Evolutionary conservation across 805 yeast species (phyloP), one percentile per base, ranked within the genome.

Genomic region (Candida koratica): DNA sequence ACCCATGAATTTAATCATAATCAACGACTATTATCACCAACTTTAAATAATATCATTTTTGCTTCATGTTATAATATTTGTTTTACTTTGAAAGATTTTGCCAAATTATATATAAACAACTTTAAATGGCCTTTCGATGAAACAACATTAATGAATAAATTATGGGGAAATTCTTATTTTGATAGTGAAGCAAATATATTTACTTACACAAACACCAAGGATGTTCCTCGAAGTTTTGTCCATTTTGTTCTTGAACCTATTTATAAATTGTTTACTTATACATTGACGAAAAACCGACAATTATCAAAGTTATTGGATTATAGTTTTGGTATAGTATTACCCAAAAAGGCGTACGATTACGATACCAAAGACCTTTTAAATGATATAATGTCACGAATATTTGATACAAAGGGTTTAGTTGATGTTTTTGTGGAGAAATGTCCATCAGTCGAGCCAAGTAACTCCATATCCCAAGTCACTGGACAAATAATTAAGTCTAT

Each of bases 131-230:
- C 38, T 10, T 29, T 36, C 15, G 26, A 38, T 30, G 26, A 29
- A 9, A 34, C 38, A 4, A 19, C 36, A 8, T 30, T 26, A 2
- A 36, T 37, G 2, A 51, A 54, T 28, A 64, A 77, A 38, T 61
- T 88, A 14, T 89, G 97, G 96, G 96, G 96, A 0, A 80, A 82
- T 42, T 51, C 77, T 5, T 79, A 69, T 46, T 85, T 62, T 51
- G 57, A 75, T 34, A 47, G 60, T 1, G 37, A 43, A 0, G 46
- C 60, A 1, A 68, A 74, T 7, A 69, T 61, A 36, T 81, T 87
- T 0, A 47, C 44, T 32, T 37, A 28, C 31, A 53, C 23, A 7
- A 10, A 20, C 10, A 8, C 23, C 10, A 20, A 20, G 40, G 22
- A 42, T 35, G 20, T 42, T 32, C 28, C 61, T 47, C 26, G 76